Evolutionary conservation across 139 green algal species (phyloP).

Genomic region (Protoeuglena noctilucae): DNA sequence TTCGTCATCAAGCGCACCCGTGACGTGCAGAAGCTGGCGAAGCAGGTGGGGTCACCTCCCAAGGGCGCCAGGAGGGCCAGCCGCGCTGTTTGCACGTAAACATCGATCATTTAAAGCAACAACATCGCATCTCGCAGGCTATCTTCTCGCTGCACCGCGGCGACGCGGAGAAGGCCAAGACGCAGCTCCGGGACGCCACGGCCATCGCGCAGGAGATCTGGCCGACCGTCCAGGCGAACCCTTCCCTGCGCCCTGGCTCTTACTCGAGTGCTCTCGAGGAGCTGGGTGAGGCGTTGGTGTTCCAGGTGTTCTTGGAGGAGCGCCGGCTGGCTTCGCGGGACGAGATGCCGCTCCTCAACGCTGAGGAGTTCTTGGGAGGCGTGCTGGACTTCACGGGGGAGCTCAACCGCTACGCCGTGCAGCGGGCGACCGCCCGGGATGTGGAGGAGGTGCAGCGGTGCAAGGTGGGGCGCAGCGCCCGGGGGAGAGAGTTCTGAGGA

Average conservation of each 20-base stretch:
- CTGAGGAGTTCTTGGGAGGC: conserved; percentile 57
- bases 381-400: conserved; percentile 71
- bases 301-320: conserved; percentile 44
- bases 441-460: conserved; percentile 29
- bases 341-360: conserved; percentile 39
- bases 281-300: conserved; percentile 36
- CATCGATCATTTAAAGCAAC: too few species aligned
- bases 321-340: conserved; percentile 22
- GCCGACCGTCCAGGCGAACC: conserved; percentile 31
- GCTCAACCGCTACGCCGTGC: conserved; percentile 49
- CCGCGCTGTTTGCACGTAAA: too few species aligned
- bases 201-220: conserved; percentile 31
- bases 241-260: conserved; percentile 34
- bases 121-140: too few species aligned
- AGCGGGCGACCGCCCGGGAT: conserved; percentile 39
- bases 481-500: too few species aligned
- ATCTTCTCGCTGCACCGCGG: conserved; percentile 56
- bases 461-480: conserved; percentile 22
- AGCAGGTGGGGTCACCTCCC: too few species aligned
- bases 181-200: conserved; percentile 24
- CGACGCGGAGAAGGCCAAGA: conserved; percentile 19
- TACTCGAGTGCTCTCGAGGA: conserved; percentile 47
- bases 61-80: too few species aligned
- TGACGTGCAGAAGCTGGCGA: conserved; percentile 54
- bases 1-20: conserved; percentile 47